Conservation (phyloP, 1,139 yeast genomes). For the Blastobotrys arbuscula region DNA sequence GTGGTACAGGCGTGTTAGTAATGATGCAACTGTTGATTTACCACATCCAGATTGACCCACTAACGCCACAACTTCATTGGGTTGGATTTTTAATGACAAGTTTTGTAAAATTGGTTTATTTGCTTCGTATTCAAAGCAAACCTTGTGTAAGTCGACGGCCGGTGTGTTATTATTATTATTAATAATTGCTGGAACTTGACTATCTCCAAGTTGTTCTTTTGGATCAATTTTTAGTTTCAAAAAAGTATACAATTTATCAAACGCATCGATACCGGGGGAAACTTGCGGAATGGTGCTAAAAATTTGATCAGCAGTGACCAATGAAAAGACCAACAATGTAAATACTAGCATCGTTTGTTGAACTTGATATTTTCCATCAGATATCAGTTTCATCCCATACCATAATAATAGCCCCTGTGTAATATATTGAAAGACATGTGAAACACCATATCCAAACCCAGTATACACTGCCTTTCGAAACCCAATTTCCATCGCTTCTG, state of each 20-base stretch:
- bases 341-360: slow-evolving; percentile 62
- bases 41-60: slow-evolving; percentile 93
- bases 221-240: slow-evolving; percentile 4
- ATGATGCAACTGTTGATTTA: slow-evolving; percentile 70
- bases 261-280: slow-evolving; percentile 52
- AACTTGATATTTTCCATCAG: slow-evolving; percentile 48
- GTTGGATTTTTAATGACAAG: slow-evolving; percentile 42
- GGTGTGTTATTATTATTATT: background rate
- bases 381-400: slow-evolving; percentile 70
- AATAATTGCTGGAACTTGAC: background rate
- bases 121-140: slow-evolving; percentile 1
- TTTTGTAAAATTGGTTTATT: background rate
- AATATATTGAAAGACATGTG: slow-evolving; percentile 48
- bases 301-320: slow-evolving; percentile 55
- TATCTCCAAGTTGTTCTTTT: slow-evolving; percentile 1
- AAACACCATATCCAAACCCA: slow-evolving; percentile 59
- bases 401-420: slow-evolving; percentile 68
- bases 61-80: slow-evolving; percentile 71
- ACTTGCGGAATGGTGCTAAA: slow-evolving; percentile 68
- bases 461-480: slow-evolving; percentile 29
- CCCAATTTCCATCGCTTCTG: slow-evolving; percentile 17
- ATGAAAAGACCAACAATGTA: slow-evolving; percentile 66
- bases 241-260: slow-evolving; percentile 14
- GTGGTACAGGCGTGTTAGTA: slow-evolving; percentile 59
- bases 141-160: background rate